Evolutionary conservation across 176 grass and related monocot genomes (phyloP).

Genomic region (Cenchrus fungigraminus): DNA sequence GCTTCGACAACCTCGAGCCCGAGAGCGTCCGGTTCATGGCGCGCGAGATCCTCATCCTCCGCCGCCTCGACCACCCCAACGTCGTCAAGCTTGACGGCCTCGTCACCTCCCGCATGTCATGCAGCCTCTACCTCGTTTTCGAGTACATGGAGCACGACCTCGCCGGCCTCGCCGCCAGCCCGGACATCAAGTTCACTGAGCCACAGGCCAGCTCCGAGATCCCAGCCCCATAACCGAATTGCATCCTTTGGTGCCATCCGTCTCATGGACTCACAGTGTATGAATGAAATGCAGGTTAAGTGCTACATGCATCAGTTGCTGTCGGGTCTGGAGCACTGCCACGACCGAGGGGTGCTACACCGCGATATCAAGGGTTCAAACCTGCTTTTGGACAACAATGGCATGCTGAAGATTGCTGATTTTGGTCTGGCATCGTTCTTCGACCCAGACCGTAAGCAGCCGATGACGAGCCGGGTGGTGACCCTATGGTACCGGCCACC

Average conservation of each 20-base stretch:
- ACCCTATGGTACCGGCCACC: conserved; percentile 84
- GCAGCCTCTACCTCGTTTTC: conserved; percentile 86
- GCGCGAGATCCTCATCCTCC: conserved; percentile 81
- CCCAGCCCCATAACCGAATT: background rate
- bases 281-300: conserved; percentile 66
- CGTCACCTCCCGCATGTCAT: conserved; percentile 82
- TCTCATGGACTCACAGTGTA: background rate
- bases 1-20: conserved; percentile 87
- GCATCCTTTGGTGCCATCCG: conserved; percentile 8
- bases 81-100: conserved; percentile 74
- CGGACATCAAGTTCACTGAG: conserved; percentile 82
- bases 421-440: conserved; percentile 74
- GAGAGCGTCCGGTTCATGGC: conserved; percentile 91
- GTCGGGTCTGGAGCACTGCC: conserved; percentile 78
- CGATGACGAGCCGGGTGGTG: conserved; percentile 87
- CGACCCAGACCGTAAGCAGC: conserved; percentile 69
- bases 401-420: conserved; percentile 77
- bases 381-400: conserved; percentile 77
- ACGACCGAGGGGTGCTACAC: conserved; percentile 71
- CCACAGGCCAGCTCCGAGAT: conserved; percentile 64
- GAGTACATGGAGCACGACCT: conserved; percentile 92
- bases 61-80: conserved; percentile 80
- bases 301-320: conserved; percentile 83
- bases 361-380: conserved; percentile 86
- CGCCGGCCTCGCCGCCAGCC: conserved; percentile 71